Evolutionary conservation across 352 stramenopile species (phyloP), one percentile per base, ranked within the genome.

Genomic region (Nothophytophthora sp.): DNA sequence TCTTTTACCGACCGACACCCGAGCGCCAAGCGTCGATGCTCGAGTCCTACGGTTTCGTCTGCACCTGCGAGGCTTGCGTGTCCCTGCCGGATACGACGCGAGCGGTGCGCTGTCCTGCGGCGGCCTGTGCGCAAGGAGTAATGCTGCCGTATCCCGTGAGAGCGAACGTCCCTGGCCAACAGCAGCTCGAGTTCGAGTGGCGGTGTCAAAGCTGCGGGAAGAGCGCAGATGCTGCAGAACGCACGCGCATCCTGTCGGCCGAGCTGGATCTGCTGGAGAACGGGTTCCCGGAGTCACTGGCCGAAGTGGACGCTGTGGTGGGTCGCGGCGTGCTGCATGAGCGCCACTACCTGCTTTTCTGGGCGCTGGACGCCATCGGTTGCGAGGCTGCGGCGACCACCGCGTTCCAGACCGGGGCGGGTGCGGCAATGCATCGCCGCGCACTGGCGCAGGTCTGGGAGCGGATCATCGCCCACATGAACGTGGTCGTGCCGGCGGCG

Each of bases 261-360:
- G 78, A 92, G 61, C 55, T 79, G 42, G 23, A 72, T 5, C 41
- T 89, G 54, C 55, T 90, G 13, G 74, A 86, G 42, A 68, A 75
- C 18, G 79, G 70, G 16, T 86, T 90, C 40, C 76, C 74, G 0
- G 73, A 90, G 50, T 84, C 51, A 28, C 60, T 92, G 4, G 73
- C 68, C 5, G 73, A 85, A 23, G 61, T 90, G 24, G 75, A 90
- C 34, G 60, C 32, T 2, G 40, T 87, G 11, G 58, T 90, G 24
- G 46, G 54, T 37, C 51, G 63, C 6, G 63, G 66, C n/a, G 65
- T 81, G 45, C 43, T 92, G 22, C 81, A 90, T 34, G 62, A 71
- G 36, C 73, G 60, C 35, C 81, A 92, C 47, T 92, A 89, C 50
- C 51, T 92, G 41, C 60, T 89, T 25, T 92, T 90, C 65, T 89